Evolutionary conservation across 2,329 filamentous ascomycete species (phyloP), one percentile per base, ranked within the genome.

Genomic region (Eutypa lata): DNA sequence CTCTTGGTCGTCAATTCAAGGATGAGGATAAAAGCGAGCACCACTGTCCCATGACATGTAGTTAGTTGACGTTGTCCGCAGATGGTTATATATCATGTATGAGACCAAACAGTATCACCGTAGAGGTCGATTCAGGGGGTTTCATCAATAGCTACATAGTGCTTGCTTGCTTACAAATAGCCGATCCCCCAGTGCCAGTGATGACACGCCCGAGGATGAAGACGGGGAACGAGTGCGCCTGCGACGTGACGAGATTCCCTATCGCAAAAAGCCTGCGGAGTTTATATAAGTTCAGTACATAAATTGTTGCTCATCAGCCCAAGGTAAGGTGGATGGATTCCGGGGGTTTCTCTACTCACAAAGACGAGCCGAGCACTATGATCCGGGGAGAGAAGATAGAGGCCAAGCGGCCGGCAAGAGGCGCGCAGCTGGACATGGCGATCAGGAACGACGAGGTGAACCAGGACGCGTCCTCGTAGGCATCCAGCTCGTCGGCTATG

Each of bases 361-460:
- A 53, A 3, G 86, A 80, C 1, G 87, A 80, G 10, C 75, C 77
- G 24, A 90, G 75, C 50, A 91, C 78, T 63, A 89, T 87, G 21
- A 75, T 64, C 22, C 86, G 77, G 0, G 89, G 82, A 0, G 86
- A 83, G 68, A 95, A 93, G 22, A 94, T 83, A 61, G 86, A 83
- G 45, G 86, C 83, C 1, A 95, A 74, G 18, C 89, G 84, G 7
- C 90, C 90, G 38, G 83, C 79, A 2, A 95, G 69, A 0, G 90
- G 89, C 0, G 86, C 82, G 13, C 89, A 70, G 13, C 77, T 79
- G 26, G 80, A 90, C 80, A 78, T 76, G 60, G 74, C 68, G 56
- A 82, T 78, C 47, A 94, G 76, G 66, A 90, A 95, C 2, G 87
- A 78, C 31, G 88, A 90, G 7, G 88, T 91, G 66, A 94, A 91